These are phyloP conservation scores for Coemansia sp. DNA, from an alignment of 192 early-diverging fungal genomes.

Conservation along the genomic window DNA sequence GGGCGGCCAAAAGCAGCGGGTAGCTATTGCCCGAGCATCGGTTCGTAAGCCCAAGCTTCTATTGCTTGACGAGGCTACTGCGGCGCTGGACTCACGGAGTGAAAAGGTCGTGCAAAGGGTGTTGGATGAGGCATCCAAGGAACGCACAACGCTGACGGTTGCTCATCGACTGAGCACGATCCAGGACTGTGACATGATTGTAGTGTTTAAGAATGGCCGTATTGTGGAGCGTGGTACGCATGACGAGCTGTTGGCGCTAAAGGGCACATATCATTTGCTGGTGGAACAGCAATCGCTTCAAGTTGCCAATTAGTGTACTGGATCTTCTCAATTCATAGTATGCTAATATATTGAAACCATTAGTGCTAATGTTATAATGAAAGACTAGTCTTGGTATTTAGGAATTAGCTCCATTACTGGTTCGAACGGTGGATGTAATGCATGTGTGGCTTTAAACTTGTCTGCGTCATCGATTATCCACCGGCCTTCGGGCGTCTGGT, in stretches of 20 bases:
- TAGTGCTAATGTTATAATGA: not conserved
- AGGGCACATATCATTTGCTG: constrained; percentile 64
- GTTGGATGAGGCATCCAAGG: constrained; percentile 64
- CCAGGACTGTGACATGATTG: constrained; percentile 75
- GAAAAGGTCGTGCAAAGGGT: constrained; percentile 80
- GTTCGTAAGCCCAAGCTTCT: constrained; percentile 68
- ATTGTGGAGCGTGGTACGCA: constrained; percentile 74
- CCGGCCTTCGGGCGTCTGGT: not conserved
- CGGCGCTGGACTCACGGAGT: constrained; percentile 77
- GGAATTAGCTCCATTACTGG: not conserved
- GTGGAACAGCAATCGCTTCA: constrained; percentile 65
- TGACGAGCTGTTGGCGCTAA: constrained; percentile 58
- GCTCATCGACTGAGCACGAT: constrained; percentile 82
- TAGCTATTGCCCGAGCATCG: constrained; percentile 71
- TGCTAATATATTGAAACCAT: not conserved
- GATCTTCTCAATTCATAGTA: not conserved
- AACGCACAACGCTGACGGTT: constrained; percentile 74
- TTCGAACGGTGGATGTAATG: not conserved
- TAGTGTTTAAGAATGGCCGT: constrained; percentile 65
- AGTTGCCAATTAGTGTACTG: constrained; percentile 19
- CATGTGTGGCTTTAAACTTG: not conserved
- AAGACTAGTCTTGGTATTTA: not conserved
- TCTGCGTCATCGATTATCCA: not conserved
- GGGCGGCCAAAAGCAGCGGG: constrained; percentile 70
- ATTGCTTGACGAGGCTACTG: constrained; percentile 83